Evolutionary conservation across 768 basidiomycete species (phyloP).

Genomic region (Hygrocybe punicea): DNA sequence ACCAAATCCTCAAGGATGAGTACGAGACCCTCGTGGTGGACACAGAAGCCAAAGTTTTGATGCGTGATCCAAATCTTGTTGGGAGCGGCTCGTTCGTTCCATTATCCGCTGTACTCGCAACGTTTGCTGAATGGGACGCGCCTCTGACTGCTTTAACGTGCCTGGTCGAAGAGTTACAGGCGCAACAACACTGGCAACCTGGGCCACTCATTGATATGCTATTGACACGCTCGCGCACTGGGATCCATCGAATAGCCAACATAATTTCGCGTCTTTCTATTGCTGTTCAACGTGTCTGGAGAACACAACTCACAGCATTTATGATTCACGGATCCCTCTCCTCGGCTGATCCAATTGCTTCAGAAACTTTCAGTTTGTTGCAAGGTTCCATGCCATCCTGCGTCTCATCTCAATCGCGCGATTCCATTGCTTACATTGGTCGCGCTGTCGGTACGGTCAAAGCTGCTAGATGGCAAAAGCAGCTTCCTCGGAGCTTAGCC

Average conservation of each 20-base stretch:
- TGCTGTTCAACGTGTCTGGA: slow-evolving; percentile 80
- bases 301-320: slow-evolving; percentile 77
- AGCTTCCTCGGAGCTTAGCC: slow-evolving; percentile 66
- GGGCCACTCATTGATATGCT: slow-evolving; percentile 82
- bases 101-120: slow-evolving; percentile 76
- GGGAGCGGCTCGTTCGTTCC: slow-evolving; percentile 83
- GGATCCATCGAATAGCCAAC: slow-evolving; percentile 68
- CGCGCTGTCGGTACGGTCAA: slow-evolving; percentile 83
- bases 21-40: slow-evolving; percentile 77
- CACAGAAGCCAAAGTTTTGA: slow-evolving; percentile 76
- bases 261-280: slow-evolving; percentile 69
- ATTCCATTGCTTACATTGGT: slow-evolving; percentile 84
- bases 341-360: slow-evolving; percentile 62
- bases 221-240: slow-evolving; percentile 66
- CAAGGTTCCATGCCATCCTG: slow-evolving; percentile 73
- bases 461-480: slow-evolving; percentile 72
- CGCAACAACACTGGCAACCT: slow-evolving; percentile 58
- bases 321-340: slow-evolving; percentile 75
- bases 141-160: slow-evolving; percentile 70
- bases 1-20: slow-evolving; percentile 69
- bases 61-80: slow-evolving; percentile 71
- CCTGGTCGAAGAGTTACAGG: slow-evolving; percentile 60
- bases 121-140: slow-evolving; percentile 85
- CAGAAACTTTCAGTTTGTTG: slow-evolving; percentile 54
- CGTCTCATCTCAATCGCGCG: slow-evolving; percentile 64